Percentiles rank a stretch among this genome's conserved stretches.
Evolutionary conservation across 2,329 filamentous ascomycete species (phyloP).

Genomic region (Apiospora rasikravindrae): DNA sequence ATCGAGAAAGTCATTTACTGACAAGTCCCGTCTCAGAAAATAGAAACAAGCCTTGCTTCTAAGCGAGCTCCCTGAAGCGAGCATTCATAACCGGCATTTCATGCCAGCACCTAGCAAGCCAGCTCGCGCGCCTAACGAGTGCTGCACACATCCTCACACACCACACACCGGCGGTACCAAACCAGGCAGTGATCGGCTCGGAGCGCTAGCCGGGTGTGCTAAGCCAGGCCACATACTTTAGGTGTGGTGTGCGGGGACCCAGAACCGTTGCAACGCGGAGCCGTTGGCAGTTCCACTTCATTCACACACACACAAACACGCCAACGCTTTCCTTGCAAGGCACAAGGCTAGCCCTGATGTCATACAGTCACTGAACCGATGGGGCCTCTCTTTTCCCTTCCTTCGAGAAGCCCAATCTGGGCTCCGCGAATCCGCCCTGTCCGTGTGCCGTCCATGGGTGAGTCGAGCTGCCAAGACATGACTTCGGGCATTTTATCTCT

Average conservation of each 20-base stretch:
- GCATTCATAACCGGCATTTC: not conserved
- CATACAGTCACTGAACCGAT: not conserved
- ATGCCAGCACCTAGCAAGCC: not conserved
- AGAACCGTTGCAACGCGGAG: constrained; percentile 14
- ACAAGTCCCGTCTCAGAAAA: not conserved
- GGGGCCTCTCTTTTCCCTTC: not conserved
- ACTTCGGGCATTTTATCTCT: not conserved
- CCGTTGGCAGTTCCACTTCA: not conserved
- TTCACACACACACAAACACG: too few species aligned
- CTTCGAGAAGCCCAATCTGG: not conserved
- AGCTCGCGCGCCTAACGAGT: not conserved
- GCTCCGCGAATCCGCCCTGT: not conserved
- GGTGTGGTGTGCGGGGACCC: not conserved
- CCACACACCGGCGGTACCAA: not conserved
- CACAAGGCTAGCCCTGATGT: constrained; percentile 15
- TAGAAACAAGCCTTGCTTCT: not conserved
- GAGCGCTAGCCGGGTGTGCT: not conserved
- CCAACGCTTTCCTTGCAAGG: not conserved
- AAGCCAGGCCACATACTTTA: too few species aligned
- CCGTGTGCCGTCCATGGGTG: not conserved
- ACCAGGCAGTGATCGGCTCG: not conserved
- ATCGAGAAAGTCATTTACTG: not conserved
- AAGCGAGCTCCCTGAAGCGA: constrained; percentile 13
- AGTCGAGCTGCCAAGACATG: not conserved
- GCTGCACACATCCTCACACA: not conserved